Percentiles rank a stretch among this genome's conserved stretches.
Conservation (phyloP, 1,284 basidiomycete genomes). For the Pyrrhoderma lamaoense region DNA sequence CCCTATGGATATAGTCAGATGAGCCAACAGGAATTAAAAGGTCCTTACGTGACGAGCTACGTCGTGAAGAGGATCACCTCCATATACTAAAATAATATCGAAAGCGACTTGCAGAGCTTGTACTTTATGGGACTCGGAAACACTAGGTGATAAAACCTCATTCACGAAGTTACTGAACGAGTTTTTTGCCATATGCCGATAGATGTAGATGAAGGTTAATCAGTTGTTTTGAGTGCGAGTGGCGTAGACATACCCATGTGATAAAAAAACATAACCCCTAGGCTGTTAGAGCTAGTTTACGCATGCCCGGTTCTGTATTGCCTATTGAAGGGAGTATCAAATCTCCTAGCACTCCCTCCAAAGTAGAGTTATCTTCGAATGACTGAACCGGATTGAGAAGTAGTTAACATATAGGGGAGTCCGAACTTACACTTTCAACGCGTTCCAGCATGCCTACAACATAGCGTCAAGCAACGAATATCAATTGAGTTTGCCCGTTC, state of each 20-base stretch:
- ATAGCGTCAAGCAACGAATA: constrained; percentile 79
- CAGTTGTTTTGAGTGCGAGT: constrained; percentile 16
- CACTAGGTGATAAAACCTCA: constrained; percentile 59
- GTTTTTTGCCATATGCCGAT: constrained; percentile 65
- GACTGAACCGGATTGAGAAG: constrained; percentile 50
- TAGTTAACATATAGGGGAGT: not conserved
- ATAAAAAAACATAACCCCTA: constrained; percentile 90
- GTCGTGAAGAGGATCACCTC: constrained; percentile 59
- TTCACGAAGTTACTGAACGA: constrained; percentile 85
- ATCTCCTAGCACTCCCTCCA: constrained; percentile 86
- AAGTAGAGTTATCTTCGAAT: constrained; percentile 89
- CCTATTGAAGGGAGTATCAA: constrained; percentile 88
- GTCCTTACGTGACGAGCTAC: not conserved
- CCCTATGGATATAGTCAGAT: constrained; percentile 34
- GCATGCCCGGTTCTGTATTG: constrained; percentile 75
- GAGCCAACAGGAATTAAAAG: not conserved
- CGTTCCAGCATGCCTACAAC: constrained; percentile 88
- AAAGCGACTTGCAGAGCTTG: constrained; percentile 85
- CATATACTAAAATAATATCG: constrained; percentile 88
- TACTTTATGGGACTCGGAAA: constrained; percentile 72
- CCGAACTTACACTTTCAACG: constrained; percentile 67
- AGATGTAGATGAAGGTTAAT: constrained; percentile 27
- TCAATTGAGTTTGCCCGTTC: constrained; percentile 65
- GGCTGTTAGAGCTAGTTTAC: constrained; percentile 82
- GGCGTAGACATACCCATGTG: constrained; percentile 36